phyloP scores from a whole-genome alignment of 192 early-diverging fungal species.

The Ambispora gerdemannii region DNA sequence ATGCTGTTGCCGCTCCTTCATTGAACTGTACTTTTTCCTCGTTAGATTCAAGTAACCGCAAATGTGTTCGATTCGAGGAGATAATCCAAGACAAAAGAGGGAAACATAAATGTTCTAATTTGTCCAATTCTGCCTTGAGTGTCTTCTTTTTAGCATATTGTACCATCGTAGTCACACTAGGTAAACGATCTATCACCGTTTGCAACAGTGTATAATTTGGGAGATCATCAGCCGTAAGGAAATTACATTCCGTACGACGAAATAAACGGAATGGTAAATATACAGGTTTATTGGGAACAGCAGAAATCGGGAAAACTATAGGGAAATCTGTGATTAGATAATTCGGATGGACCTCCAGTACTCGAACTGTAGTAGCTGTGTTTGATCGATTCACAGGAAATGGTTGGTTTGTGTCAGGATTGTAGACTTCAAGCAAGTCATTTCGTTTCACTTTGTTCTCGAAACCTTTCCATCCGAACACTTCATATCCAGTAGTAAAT shows the following conservation, averaged over 20 bases:
- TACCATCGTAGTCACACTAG: conserved; percentile 25
- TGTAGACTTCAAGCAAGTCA: conserved; percentile 25
- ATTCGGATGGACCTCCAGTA: conserved; percentile 21
- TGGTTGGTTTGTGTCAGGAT: conserved; percentile 17
- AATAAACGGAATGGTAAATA: conserved; percentile 27
- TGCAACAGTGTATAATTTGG: conserved; percentile 30
- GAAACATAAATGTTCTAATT: conserved; percentile 41
- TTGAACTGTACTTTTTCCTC: conserved; percentile 43
- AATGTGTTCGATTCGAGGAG: conserved; percentile 41
- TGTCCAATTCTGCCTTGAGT: conserved; percentile 35
- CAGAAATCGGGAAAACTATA: not conserved
- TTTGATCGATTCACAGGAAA: conserved; percentile 24
- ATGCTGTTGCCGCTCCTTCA: not conserved
- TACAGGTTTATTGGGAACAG: conserved; percentile 16
- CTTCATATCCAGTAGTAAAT: conserved; percentile 11
- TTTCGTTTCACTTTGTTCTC: conserved; percentile 15
- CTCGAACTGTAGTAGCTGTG: conserved; percentile 14
- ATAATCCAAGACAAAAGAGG: conserved; percentile 51
- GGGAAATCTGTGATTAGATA: conserved; percentile 27
- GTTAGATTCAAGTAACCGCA: conserved; percentile 39
- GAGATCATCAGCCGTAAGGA: not conserved
- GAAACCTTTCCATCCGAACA: conserved; percentile 26
- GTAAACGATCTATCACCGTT: conserved; percentile 3
- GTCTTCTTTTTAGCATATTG: conserved; percentile 25
- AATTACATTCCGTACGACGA: conserved; percentile 26